Conservation (phyloP, 345 rosid genomes). For the Reutealis trisperma region DNA sequence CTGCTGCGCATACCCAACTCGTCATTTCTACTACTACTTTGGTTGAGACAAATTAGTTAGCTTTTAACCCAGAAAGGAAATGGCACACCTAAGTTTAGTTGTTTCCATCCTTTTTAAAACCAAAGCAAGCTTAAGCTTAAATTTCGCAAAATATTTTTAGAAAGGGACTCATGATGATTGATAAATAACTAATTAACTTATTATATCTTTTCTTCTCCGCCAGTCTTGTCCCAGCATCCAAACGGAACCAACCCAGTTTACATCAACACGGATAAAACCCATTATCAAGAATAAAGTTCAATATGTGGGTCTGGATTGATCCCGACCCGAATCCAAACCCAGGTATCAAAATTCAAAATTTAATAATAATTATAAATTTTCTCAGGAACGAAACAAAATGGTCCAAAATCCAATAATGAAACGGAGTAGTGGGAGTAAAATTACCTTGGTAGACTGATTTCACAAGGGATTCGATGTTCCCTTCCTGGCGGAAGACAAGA, state of each 20-base stretch:
- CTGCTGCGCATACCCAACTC: neutral
- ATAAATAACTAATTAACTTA: too few species aligned
- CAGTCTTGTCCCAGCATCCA: neutral
- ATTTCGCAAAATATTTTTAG: neutral
- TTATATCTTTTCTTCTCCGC: neutral
- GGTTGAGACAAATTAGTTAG: neutral
- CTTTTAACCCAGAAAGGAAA: neutral
- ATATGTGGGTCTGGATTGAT: neutral
- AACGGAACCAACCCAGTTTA: neutral
- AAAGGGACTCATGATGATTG: too few species aligned
- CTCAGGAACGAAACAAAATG: neutral
- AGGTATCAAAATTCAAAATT: too few species aligned
- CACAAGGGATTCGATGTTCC: conserved; percentile 96
- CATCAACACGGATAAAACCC: neutral
- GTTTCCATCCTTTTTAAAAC: neutral
- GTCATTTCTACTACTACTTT: neutral
- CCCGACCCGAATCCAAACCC: neutral
- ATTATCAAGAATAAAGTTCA: too few species aligned
- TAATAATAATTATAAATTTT: neutral
- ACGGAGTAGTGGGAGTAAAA: too few species aligned
- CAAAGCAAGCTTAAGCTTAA: neutral
- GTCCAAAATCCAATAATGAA: neutral
- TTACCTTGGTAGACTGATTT: conserved; percentile 82
- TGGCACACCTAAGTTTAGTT: neutral
- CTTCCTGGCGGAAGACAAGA: conserved; percentile 85